Evolutionary conservation across 768 basidiomycete species (phyloP), one percentile per base, ranked within the genome.

Genomic region (Mycena leptocephala): DNA sequence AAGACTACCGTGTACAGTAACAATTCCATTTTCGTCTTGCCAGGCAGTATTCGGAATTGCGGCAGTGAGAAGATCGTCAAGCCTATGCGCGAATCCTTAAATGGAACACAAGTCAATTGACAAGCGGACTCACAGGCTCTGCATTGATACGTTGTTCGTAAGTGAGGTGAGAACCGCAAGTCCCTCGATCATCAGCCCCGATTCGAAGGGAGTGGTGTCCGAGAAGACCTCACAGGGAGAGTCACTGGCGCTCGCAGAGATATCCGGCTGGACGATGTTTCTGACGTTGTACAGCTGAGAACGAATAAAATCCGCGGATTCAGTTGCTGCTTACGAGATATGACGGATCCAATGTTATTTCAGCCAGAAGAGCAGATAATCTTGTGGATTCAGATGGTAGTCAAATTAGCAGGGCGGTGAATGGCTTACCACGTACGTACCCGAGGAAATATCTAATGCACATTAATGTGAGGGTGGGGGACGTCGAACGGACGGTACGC

Each of bases 271-370:
- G 2, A 75, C 68, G 39, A 70, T 53, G 68, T 53, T 32, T 9
- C 53, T 32, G 30, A 32, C 24, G 61, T 55, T 41, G 26, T 55
- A 75, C 18, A 75, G 41, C 24, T 75, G 74, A 9, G 67, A 18
- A 39, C 22, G 68, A 20, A 75, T 62, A 32, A 75, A 70, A 39
- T 69, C 35, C 2, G 68, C 59, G 0, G 74, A 75, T 20, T 69
- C 20, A 1, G 35, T 56, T 8, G 74, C 74, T 14, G 74, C 74
- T 39, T 69, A 18, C n/a, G 37, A 75, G 74, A 48, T 75, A 75
- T 22, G 58, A 26, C 2, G 67, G 28, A 39, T 75, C 59, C 26
- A 18, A 28, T 16, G 74, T 75, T 30, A 59, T 20, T 51, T 70
- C 74, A 0, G 74, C 68, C 35, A 75, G 61, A 6, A 70, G 43